phyloP scores from a whole-genome alignment of 257 asterid genomes.

The Salvia splendens region DNA sequence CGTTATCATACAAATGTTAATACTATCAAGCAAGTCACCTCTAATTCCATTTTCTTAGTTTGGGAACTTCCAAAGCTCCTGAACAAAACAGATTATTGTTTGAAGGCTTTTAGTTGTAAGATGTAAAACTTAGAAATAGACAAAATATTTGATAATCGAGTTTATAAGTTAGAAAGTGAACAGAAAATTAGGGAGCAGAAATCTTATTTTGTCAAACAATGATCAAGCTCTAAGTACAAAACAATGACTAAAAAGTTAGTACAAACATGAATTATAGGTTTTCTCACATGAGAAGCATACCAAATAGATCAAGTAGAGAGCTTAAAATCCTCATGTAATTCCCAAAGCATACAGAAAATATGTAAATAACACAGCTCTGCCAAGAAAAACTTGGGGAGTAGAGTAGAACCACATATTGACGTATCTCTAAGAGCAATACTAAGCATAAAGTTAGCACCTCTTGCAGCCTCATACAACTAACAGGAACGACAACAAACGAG shows the following conservation, averaged over 20 bases:
- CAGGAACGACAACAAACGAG: background rate
- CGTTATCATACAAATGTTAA: too few relatives aligned
- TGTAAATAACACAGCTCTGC: slow-evolving; percentile 1
- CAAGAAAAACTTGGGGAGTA: background rate
- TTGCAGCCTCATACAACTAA: background rate
- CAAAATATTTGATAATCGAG: too few relatives aligned
- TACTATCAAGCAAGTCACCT: too few relatives aligned
- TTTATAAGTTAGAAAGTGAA: too few relatives aligned
- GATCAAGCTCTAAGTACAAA: too few relatives aligned
- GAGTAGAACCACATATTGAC: slow-evolving; percentile 6
- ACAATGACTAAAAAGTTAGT: too few relatives aligned
- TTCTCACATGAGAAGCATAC: background rate
- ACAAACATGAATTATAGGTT: too few relatives aligned
- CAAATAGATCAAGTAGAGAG: background rate
- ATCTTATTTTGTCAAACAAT: too few relatives aligned
- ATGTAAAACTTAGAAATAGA: too few relatives aligned
- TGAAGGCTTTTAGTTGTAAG: too few relatives aligned
- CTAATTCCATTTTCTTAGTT: too few relatives aligned
- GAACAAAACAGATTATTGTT: background rate
- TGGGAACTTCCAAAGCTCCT: background rate
- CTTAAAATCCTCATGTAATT: slow-evolving; percentile 26
- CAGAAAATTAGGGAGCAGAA: too few relatives aligned
- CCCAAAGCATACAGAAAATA: slow-evolving; percentile 27
- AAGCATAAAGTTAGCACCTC: slow-evolving; percentile 35
- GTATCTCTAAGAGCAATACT: slow-evolving; percentile 11